Evolutionary conservation across 2,329 filamentous ascomycete species (phyloP).

Genomic region (Penicillium sp.): DNA sequence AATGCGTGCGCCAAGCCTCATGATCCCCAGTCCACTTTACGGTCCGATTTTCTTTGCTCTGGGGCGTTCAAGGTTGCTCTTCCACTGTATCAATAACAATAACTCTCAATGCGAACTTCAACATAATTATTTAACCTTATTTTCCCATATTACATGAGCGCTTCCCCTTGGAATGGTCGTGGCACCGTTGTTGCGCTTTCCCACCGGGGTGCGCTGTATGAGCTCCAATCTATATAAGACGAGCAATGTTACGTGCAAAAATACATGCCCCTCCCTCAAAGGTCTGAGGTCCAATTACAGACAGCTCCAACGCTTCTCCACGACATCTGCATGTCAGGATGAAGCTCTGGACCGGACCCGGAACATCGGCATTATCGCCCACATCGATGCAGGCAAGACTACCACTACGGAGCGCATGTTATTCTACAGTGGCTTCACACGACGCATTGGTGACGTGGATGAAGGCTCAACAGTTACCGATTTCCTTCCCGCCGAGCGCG

Average conservation of each 20-base stretch:
- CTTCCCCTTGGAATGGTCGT: slow-evolving; percentile 27
- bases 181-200: slow-evolving; percentile 32
- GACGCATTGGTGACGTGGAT: slow-evolving; percentile 89
- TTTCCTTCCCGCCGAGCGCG: slow-evolving; percentile 87
- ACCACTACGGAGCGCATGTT: slow-evolving; percentile 99
- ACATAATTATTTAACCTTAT: neutral
- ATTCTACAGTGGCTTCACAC: slow-evolving; percentile 87
- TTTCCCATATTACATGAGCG: slow-evolving; percentile 5
- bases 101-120: slow-evolving; percentile 3
- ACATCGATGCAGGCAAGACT: slow-evolving; percentile 98
- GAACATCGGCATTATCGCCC: slow-evolving; percentile 97
- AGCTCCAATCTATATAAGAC: slow-evolving; percentile 17
- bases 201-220: slow-evolving; percentile 25
- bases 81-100: neutral
- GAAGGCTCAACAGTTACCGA: slow-evolving; percentile 96
- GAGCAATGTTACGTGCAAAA: slow-evolving; percentile 9
- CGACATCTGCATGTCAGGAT: slow-evolving; percentile 21
- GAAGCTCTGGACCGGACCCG: slow-evolving; percentile 62
- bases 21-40: slow-evolving; percentile 14
- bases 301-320: slow-evolving; percentile 29
- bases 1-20: slow-evolving; percentile 24
- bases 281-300: slow-evolving; percentile 2
- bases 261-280: slow-evolving; percentile 3
- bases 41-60: slow-evolving; percentile 14
- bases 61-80: neutral